Conservation (phyloP, 306 rosid species). For the Prunus kanzakura region DNA sequence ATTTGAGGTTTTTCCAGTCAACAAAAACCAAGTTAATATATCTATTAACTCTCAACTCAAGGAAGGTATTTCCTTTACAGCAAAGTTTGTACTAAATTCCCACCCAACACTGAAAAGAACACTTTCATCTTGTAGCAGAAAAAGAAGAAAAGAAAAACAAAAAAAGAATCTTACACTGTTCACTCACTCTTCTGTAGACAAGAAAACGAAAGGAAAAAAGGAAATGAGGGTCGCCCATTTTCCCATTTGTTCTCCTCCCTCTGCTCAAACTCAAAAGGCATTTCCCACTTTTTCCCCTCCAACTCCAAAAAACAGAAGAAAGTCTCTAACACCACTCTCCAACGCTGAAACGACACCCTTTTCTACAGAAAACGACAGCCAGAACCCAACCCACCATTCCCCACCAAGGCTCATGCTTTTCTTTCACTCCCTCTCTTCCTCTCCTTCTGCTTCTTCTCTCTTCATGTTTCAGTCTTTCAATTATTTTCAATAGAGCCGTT, state of each 20-base stretch:
- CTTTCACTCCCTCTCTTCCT: neutral
- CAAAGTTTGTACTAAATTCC: neutral
- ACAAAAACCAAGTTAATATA: too few species aligned
- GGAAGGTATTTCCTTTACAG: neutral
- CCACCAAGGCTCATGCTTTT: conserved; percentile 24
- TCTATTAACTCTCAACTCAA: neutral
- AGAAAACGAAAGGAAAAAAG: too few species aligned
- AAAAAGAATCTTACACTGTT: neutral
- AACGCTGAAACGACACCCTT: conserved; percentile 31
- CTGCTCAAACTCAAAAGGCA: neutral
- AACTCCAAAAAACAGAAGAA: neutral
- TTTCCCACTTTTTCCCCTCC: neutral
- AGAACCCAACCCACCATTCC: neutral
- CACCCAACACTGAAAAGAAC: neutral
- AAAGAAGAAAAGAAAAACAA: too few species aligned
- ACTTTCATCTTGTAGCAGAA: neutral
- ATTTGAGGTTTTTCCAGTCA: too few species aligned
- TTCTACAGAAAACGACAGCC: conserved; percentile 33
- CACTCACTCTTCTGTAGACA: too few species aligned
- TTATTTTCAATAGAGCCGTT: conserved; percentile 20
- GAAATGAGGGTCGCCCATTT: neutral
- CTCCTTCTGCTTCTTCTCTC: conserved; percentile 6
- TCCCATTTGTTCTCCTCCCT: neutral
- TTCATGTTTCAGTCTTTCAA: conserved; percentile 10
- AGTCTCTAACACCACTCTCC: conserved; percentile 4